These are phyloP conservation scores for Sapria himalayana DNA, from an alignment of 345 rosid species.

Conservation along the genomic window DNA sequence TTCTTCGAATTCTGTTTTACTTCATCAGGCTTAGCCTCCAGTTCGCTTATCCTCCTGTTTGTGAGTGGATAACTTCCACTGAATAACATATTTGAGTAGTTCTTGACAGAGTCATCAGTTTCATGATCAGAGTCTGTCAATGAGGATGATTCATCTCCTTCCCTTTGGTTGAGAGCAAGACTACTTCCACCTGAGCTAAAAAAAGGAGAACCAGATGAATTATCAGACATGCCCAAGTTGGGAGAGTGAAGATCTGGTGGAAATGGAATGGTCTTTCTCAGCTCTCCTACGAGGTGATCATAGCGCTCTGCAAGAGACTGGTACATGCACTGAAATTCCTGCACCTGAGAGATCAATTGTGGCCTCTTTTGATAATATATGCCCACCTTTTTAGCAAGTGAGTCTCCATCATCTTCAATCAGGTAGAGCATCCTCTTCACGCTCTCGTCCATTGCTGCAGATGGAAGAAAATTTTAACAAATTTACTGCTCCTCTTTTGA, in stretches of 20 bases:
- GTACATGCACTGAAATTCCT: slow-evolving; percentile 25
- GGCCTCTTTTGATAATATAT: slow-evolving; percentile 19
- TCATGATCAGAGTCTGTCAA: slow-evolving; percentile 68
- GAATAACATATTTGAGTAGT: slow-evolving; percentile 16
- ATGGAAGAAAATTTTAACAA: slow-evolving; percentile 4
- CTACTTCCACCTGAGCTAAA: slow-evolving; percentile 28
- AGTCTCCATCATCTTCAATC: slow-evolving; percentile 21
- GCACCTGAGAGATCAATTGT: slow-evolving; percentile 19
- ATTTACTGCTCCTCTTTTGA: background rate
- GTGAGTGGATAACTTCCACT: slow-evolving; percentile 12
- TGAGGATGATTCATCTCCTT: slow-evolving; percentile 43
- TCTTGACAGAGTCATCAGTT: slow-evolving; percentile 29
- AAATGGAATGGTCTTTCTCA: slow-evolving; percentile 14
- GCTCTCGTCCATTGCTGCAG: slow-evolving; percentile 27
- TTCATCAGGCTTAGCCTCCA: slow-evolving; percentile 14
- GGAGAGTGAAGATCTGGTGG: slow-evolving; percentile 18
- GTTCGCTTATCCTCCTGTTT: slow-evolving; percentile 13
- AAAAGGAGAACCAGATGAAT: slow-evolving; percentile 23
- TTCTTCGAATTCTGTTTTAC: slow-evolving; percentile 11
- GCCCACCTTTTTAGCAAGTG: slow-evolving; percentile 14
- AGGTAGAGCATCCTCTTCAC: slow-evolving; percentile 24
- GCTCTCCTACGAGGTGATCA: slow-evolving; percentile 19
- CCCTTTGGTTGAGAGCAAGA: slow-evolving; percentile 31
- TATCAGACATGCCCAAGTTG: slow-evolving; percentile 17
- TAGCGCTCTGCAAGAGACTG: slow-evolving; percentile 25